Base-by-base conservation (phyloP, 768 basidiomycete species). In the Pleurotus eryngii region DNA sequence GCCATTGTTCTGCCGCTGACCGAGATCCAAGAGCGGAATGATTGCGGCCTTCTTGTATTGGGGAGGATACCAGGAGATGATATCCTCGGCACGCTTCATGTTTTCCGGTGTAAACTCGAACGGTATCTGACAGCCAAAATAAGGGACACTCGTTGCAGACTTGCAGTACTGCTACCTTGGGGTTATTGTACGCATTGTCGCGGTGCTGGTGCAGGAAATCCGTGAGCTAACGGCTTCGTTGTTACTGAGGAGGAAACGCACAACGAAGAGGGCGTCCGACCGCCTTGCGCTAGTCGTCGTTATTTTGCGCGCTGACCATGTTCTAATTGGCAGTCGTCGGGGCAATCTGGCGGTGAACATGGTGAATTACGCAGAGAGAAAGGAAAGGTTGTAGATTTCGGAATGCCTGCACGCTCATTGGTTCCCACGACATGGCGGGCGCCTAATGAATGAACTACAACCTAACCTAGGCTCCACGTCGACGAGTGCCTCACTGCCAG, bases 41-140 rank as follows among this genome's bases (percentile, higher is more conserved):
- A 93, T 88, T 26, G 97, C 97, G 15, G 95, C 96, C 73, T 99
- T 99, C 83, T 94, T 97, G 82, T 98, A 99, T 67, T 98, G 95
- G 54, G 92, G 82, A 18, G 96, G 96, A 77, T 99, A 99, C 64
- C 86, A 87, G 42, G 90, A 80, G 70, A 98, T 92, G 74, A 98
- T 90, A 70, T 92, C 88, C 60, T 95, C 65, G 0, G 94, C 95
- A 37, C 83, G 82, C 78, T 91, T 91, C 74, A 86, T 65, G 77
- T 96, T 98, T 67, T 86, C 89, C 0, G 82, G 67, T 58, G 79
- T 77, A 75, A 96, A 95, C 63, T 89, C 83, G 73, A 99, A 99
- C 9, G 90, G 81, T 74, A 98, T 95, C 93, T 97, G 60, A 5
- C 18, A 51, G 26, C 24, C 4, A 15, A 37, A 5, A n/a, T 4